These are phyloP conservation scores for Herpetomonas samuelpessoai DNA, from an alignment of 208 protist species.

Conservation along the genomic window DNA sequence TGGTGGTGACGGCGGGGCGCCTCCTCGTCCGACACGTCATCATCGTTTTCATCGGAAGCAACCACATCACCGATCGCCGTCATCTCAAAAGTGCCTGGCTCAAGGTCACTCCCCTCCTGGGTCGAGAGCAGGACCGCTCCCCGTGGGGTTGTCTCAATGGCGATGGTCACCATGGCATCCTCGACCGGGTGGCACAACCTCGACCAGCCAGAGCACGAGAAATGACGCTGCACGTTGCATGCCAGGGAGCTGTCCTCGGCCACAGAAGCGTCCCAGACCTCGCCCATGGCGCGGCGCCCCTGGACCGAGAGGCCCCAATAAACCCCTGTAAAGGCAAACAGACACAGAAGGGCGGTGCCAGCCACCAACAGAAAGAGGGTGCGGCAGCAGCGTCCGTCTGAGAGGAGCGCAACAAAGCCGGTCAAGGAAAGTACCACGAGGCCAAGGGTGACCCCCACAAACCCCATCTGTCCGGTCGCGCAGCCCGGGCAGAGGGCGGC, in stretches of 20 bases:
- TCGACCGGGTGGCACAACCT: not conserved
- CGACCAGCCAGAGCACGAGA: not conserved
- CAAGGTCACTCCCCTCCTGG: no score
- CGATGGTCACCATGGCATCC: not conserved
- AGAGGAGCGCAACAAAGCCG: slow-evolving; percentile 24
- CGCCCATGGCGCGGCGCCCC: not conserved
- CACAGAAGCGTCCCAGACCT: slow-evolving; percentile 8
- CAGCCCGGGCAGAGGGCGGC: slow-evolving; percentile 15
- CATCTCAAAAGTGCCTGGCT: no score
- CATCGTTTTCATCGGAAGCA: not conserved
- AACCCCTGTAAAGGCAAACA: not conserved
- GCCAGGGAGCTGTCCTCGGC: not conserved
- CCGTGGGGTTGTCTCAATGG: not conserved
- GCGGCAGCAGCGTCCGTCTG: slow-evolving; percentile 12
- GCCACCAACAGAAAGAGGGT: slow-evolving; percentile 3
- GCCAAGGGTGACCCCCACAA: slow-evolving; percentile 11
- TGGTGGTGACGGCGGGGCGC: not conserved
- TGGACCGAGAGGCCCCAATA: not conserved
- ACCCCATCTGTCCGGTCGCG: slow-evolving; percentile 9
- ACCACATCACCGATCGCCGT: not conserved
- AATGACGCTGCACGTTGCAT: not conserved
- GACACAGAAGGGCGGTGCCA: not conserved
- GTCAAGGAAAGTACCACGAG: slow-evolving; percentile 16
- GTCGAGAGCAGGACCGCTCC: no score
- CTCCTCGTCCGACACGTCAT: not conserved